Percentiles rank a stretch among this genome's conserved stretches.
Evolutionary conservation across 768 basidiomycete species (phyloP).

Genomic region (Galerina sulciceps): DNA sequence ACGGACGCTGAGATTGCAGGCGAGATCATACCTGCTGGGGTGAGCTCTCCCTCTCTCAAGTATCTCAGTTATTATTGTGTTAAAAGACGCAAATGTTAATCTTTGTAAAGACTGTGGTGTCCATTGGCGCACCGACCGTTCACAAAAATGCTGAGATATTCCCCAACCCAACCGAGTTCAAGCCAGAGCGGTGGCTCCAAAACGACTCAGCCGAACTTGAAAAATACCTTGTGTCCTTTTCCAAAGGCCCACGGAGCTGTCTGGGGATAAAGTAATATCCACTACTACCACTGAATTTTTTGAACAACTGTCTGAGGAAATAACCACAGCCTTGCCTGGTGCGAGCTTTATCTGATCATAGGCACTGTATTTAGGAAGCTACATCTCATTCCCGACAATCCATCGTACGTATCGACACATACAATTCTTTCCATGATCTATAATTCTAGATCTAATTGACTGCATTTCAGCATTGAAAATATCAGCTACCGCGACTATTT

Average conservation of each 20-base stretch:
- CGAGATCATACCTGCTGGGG: conserved; percentile 39
- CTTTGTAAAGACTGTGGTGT: conserved; percentile 40
- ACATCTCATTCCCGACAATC: conserved; percentile 34
- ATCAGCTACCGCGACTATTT: conserved; percentile 41
- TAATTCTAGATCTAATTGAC: neutral
- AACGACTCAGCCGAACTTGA: conserved; percentile 39
- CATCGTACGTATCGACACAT: conserved; percentile 28
- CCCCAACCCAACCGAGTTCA: conserved; percentile 41
- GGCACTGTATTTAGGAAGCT: conserved; percentile 44
- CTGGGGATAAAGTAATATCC: conserved; percentile 45
- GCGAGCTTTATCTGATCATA: conserved; percentile 45
- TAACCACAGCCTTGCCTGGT: conserved; percentile 42
- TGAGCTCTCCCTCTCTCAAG: conserved; percentile 22
- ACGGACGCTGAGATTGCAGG: conserved; percentile 38
- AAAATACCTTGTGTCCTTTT: conserved; percentile 44
- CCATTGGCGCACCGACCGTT: conserved; percentile 41
- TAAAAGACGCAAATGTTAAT: neutral
- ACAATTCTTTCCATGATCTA: neutral
- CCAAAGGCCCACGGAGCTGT: conserved; percentile 49
- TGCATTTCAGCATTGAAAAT: conserved; percentile 28
- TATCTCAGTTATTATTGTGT: neutral
- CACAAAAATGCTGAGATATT: conserved; percentile 45
- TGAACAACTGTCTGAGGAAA: neutral
- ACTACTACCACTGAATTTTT: neutral
- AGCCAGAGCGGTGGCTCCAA: conserved; percentile 47